Conservation (phyloP, 208 protist species). For the Crithidia mellificae region DNA sequence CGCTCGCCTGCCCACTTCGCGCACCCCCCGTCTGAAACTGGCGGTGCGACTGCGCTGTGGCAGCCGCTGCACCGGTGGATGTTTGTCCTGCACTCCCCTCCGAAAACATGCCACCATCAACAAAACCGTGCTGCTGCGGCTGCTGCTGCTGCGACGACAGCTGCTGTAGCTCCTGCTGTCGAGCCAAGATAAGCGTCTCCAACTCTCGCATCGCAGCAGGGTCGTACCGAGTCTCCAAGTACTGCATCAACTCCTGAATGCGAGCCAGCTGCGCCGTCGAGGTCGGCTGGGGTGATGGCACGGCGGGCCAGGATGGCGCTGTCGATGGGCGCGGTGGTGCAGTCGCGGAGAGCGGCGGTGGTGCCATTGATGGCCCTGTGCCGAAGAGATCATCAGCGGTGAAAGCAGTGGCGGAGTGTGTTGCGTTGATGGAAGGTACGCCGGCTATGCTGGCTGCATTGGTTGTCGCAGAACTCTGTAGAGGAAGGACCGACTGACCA, state of each 20-base stretch:
- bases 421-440: too few relatives aligned
- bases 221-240: slow-evolving; percentile 16
- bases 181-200: slow-evolving; percentile 7
- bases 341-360: neutral
- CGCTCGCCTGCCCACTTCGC: neutral
- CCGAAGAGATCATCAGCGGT: slow-evolving; percentile 17
- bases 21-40: slow-evolving; percentile 17
- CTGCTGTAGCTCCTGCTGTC: slow-evolving; percentile 7
- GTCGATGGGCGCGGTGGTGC: neutral
- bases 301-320: too few relatives aligned
- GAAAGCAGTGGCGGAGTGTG: neutral
- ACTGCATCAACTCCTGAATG: slow-evolving; percentile 12
- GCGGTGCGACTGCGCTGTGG: neutral
- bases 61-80: neutral
- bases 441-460: too few relatives aligned
- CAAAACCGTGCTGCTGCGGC: neutral
- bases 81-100: neutral
- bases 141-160: neutral
- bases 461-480: neutral
- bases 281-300: neutral
- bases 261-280: slow-evolving; percentile 3
- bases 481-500: neutral
- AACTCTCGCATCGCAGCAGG: slow-evolving; percentile 9
- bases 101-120: neutral
- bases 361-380: neutral